Evolutionary conservation across 148 eudicot genomes (phyloP), one percentile per base, ranked within the genome.

Genomic region (Chenopodium formosanum): DNA sequence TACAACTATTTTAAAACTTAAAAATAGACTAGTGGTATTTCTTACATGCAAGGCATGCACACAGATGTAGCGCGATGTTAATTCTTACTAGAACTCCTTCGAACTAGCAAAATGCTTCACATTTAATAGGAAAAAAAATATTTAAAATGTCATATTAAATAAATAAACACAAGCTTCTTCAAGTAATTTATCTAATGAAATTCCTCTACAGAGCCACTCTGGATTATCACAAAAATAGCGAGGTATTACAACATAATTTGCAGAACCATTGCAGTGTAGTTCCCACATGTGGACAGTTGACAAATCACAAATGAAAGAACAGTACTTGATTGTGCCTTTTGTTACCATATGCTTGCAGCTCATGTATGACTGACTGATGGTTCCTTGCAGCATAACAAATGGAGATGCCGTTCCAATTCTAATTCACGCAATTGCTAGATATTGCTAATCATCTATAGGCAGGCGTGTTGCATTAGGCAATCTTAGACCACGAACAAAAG

Each of bases 391-490:
- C 10, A n/a, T 4, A 62, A 1, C 25, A 20, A 62, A 62, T 4
- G 22, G 34, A 32, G 31, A 16, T 16, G n/a, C 72, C 32, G 3
- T 69, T 16, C 17, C 46, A 32, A 32, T 14, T 29, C 32, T 8
- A 50, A 37, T 71, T 22, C 74, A 71, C 27, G 27, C 10, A 0
- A 46, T 22, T 32, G 50, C 75, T 71, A 16, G 19, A 23, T 31
- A 32, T 31, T 83, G 78, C 86, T 83, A 88, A n/a, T 83, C 89
- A 17, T 82, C 88, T 0, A 86, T 81, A 4, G 89, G 71, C 64
- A 82, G 83, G 9, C 76, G 85, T 0, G 91, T 93, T 13, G 83
- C 83, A 65, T 89, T 95, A 56, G 97, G 98, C 88, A 95, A 73
- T 75, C 90, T 85, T 25, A 84, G 81, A 25, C 97, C 94, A 23